Evolutionary conservation across 202 grass and related monocot genomes (phyloP).

Genomic region (Setaria viridis): DNA sequence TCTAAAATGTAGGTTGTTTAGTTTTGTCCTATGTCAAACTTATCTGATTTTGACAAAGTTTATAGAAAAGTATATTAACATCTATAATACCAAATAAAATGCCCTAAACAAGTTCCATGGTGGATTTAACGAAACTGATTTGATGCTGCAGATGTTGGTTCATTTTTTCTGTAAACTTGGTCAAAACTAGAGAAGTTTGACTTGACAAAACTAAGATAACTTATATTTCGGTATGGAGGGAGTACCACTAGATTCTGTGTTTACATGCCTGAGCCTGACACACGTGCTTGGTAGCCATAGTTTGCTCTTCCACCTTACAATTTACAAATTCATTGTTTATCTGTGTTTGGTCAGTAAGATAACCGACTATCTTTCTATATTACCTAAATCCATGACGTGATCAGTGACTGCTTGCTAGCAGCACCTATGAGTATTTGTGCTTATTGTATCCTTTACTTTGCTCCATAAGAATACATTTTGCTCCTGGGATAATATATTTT

Average conservation of each 20-base stretch:
- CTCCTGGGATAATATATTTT: background rate
- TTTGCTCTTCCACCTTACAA: background rate
- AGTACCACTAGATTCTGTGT: background rate
- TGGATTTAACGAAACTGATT: background rate
- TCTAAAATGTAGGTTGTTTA: background rate
- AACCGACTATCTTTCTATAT: background rate
- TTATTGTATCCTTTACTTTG: background rate
- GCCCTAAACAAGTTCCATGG: background rate
- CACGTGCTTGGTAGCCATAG: background rate
- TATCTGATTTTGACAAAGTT: background rate
- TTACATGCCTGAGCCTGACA: background rate
- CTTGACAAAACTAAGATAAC: background rate
- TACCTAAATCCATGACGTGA: conserved; percentile 2
- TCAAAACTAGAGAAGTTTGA: background rate
- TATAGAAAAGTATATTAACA: background rate
- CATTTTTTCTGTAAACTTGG: background rate
- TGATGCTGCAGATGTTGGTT: background rate
- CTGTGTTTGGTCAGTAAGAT: conserved; percentile 20
- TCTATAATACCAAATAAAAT: background rate
- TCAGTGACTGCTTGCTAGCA: background rate
- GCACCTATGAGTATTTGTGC: background rate
- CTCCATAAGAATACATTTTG: background rate
- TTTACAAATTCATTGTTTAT: background rate
- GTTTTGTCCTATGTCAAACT: background rate
- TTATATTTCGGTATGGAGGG: too few species aligned